Evolutionary conservation across 2,329 filamentous ascomycete genomes (phyloP).

Genomic region (Aquanectria penicillioides): DNA sequence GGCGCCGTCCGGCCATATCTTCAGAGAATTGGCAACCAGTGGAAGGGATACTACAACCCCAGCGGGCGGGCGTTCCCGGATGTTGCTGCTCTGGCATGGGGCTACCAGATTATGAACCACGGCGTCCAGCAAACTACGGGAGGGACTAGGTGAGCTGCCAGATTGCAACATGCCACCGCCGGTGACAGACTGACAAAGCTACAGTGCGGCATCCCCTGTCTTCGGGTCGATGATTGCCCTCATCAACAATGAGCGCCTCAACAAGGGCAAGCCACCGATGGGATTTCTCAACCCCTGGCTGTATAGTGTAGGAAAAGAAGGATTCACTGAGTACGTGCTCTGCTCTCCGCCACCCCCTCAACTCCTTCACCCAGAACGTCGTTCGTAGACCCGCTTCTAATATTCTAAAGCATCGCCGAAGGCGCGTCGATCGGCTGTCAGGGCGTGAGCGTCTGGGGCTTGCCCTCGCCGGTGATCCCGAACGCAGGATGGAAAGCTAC

Average conservation of each 20-base stretch:
- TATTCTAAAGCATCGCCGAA: conserved; percentile 45
- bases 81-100: conserved; percentile 63
- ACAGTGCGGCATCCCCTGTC: conserved; percentile 67
- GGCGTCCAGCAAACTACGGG: conserved; percentile 39
- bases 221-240: conserved; percentile 71
- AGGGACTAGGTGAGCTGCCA: conserved; percentile 46
- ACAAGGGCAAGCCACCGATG: conserved; percentile 60
- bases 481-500: conserved; percentile 43
- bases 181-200: neutral
- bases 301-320: conserved; percentile 51
- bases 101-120: conserved; percentile 47
- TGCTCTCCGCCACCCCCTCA: accelerated
- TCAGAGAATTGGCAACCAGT: conserved; percentile 56
- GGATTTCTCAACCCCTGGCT: conserved; percentile 73
- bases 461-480: conserved; percentile 40
- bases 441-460: conserved; percentile 39
- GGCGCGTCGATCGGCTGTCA: conserved; percentile 47
- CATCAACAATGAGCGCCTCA: conserved; percentile 70
- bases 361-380: neutral
- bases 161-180: neutral
- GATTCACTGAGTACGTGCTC: conserved; percentile 51
- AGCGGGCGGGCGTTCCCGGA: conserved; percentile 70
- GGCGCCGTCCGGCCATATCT: conserved; percentile 57
- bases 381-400: conserved; percentile 11
- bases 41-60: conserved; percentile 57